Evolutionary conservation across 306 rosid genomes (phyloP).

Genomic region (Trifolium subterraneum): DNA sequence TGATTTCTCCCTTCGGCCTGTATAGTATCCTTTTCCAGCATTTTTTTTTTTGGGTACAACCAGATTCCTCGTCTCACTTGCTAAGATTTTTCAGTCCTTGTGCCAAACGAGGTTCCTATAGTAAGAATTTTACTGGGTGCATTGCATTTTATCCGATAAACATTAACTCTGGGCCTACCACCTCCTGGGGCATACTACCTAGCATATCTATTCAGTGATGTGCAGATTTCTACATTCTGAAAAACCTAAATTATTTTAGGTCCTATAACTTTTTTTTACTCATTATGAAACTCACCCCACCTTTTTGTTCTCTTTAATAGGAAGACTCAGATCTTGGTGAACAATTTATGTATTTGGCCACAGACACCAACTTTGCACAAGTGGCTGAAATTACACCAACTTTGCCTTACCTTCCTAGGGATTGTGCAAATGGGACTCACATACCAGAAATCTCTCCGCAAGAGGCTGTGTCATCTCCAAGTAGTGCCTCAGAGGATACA

Average conservation of each 20-base stretch:
- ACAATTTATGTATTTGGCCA: slow-evolving; percentile 56
- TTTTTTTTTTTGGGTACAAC: background rate
- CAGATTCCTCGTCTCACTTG: slow-evolving; percentile 3
- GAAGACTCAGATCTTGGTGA: slow-evolving; percentile 72
- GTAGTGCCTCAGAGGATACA: slow-evolving; percentile 49
- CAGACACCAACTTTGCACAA: slow-evolving; percentile 61
- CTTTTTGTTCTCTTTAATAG: slow-evolving; percentile 48
- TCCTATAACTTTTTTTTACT: background rate
- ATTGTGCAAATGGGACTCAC: slow-evolving; percentile 47
- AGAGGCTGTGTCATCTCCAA: slow-evolving; percentile 46
- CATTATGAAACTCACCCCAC: slow-evolving; percentile 29
- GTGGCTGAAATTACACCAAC: slow-evolving; percentile 56
- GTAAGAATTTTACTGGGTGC: slow-evolving; percentile 29
- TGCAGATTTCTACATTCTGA: slow-evolving; percentile 16
- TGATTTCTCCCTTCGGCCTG: slow-evolving; percentile 6
- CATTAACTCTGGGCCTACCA: background rate
- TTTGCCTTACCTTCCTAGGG: slow-evolving; percentile 53
- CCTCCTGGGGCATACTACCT: slow-evolving; percentile 10
- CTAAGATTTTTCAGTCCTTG: background rate
- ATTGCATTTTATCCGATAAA: slow-evolving; percentile 1
- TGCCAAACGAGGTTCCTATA: background rate
- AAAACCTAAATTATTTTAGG: slow-evolving; percentile 11
- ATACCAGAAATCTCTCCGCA: slow-evolving; percentile 50
- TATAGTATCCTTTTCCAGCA: background rate
- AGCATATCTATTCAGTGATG: slow-evolving; percentile 11